Conservation (phyloP, 768 basidiomycete genomes). For the Candolleomyces aberdarensis region DNA sequence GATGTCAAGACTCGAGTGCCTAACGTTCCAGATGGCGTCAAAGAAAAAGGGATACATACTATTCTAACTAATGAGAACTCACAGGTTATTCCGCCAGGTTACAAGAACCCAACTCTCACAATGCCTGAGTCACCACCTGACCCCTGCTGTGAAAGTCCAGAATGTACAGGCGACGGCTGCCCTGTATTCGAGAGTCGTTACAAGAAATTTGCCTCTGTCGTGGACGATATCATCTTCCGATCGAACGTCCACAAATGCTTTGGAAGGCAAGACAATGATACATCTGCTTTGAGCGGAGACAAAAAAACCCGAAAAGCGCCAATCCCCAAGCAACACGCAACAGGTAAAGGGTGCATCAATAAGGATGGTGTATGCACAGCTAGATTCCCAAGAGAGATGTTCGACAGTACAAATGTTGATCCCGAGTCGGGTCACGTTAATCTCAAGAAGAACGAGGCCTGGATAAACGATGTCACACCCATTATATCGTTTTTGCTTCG, state of each 20-base stretch:
- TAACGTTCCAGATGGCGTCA: no score
- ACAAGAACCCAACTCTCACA: background rate
- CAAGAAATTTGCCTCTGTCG: background rate
- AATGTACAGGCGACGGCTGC: background rate
- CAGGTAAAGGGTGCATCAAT: slow-evolving; percentile 12
- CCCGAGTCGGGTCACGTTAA: slow-evolving; percentile 21
- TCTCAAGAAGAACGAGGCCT: slow-evolving; percentile 30
- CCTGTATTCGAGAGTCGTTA: background rate
- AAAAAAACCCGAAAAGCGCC: slow-evolving; percentile 12
- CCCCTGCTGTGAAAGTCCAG: background rate
- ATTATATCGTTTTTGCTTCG: slow-evolving; percentile 25
- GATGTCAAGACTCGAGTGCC: background rate
- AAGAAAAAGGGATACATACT: background rate
- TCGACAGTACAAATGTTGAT: slow-evolving; percentile 20
- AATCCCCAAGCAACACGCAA: background rate
- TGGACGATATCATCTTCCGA: background rate
- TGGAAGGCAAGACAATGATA: background rate
- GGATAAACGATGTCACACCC: slow-evolving; percentile 35
- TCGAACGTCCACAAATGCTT: slow-evolving; percentile 2
- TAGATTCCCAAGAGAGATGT: slow-evolving; percentile 29
- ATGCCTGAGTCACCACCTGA: background rate
- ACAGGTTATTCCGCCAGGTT: no score
- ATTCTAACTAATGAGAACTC: no score
- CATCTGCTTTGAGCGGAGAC: background rate
- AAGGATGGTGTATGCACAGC: slow-evolving; percentile 28